Evolutionary conservation across 805 yeast genomes (phyloP).

Genomic region (Priceomyces melissophilus): DNA sequence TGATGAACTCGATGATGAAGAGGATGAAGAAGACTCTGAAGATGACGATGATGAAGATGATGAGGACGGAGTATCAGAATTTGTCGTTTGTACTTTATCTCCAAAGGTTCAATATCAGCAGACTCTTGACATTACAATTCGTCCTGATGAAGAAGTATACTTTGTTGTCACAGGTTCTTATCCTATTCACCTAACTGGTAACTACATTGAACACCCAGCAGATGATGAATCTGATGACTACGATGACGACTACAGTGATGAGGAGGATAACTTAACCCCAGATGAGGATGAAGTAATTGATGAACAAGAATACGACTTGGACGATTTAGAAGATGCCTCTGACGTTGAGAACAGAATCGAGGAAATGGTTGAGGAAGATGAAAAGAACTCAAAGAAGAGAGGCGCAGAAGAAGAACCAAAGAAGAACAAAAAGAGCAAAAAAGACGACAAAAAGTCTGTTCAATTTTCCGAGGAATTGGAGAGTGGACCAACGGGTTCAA

Average conservation of each 20-base stretch:
- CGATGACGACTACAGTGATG: slow-evolving; percentile 47
- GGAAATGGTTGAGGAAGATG: slow-evolving; percentile 62
- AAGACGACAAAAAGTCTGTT: slow-evolving; percentile 65
- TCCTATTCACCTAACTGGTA: slow-evolving; percentile 89
- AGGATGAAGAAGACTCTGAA: slow-evolving; percentile 48
- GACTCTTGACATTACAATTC: slow-evolving; percentile 81
- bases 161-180: slow-evolving; percentile 96
- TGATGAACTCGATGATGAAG: slow-evolving; percentile 22
- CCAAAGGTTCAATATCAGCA: slow-evolving; percentile 87
- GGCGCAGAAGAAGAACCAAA: slow-evolving; percentile 26
- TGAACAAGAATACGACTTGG: slow-evolving; percentile 53
- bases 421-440: slow-evolving; percentile 30
- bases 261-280: slow-evolving; percentile 60
- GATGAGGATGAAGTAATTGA: slow-evolving; percentile 69
- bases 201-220: slow-evolving; percentile 93
- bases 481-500: slow-evolving; percentile 81
- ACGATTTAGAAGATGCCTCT: slow-evolving; percentile 63
- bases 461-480: slow-evolving; percentile 88
- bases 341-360: slow-evolving; percentile 72
- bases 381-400: slow-evolving; percentile 31
- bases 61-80: slow-evolving; percentile 79
- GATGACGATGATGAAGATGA: slow-evolving; percentile 58
- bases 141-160: slow-evolving; percentile 90
- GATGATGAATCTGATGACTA: slow-evolving; percentile 61
- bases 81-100: slow-evolving; percentile 82